A percentile compares a stretch with the other conserved stretches of the same genome.
Conservation (phyloP, 2,329 filamentous ascomycete species). For the Aspergillus sp. region DNA sequence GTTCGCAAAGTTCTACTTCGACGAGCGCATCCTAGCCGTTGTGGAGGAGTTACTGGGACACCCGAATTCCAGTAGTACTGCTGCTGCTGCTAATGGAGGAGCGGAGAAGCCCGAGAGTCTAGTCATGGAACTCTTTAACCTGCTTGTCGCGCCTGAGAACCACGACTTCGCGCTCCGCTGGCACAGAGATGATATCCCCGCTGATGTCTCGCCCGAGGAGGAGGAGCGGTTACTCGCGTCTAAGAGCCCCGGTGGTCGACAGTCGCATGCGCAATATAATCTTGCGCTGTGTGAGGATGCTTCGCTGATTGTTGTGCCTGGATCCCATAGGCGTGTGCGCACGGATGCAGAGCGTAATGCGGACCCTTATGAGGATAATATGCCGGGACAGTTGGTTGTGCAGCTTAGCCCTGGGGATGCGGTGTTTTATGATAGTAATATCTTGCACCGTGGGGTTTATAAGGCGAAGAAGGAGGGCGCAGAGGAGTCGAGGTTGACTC, state of each 20-base stretch:
- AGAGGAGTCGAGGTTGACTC: conserved; percentile 40
- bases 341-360: conserved; percentile 69
- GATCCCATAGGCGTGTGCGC: conserved; percentile 69
- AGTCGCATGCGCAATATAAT: conserved; percentile 84
- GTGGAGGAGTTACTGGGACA: conserved; percentile 57
- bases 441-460: conserved; percentile 56
- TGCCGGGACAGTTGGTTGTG: conserved; percentile 68
- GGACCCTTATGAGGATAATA: conserved; percentile 59
- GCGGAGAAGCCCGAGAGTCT: conserved; percentile 43
- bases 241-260: conserved; percentile 43
- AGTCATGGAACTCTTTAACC: conserved; percentile 85
- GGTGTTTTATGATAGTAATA: conserved; percentile 90
- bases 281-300: conserved; percentile 74
- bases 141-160: conserved; percentile 71
- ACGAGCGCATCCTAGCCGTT: conserved; percentile 60
- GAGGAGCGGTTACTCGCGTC: conserved; percentile 62
- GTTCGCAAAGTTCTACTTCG: conserved; percentile 74
- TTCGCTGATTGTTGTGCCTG: conserved; percentile 73
- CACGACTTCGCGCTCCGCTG: conserved; percentile 72
- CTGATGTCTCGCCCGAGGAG: conserved; percentile 64
- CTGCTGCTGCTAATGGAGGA: too few species aligned
- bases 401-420: conserved; percentile 71
- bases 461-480: conserved; percentile 36
- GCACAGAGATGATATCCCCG: conserved; percentile 81
- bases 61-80: neutral